A percentile compares a stretch with the other conserved stretches of the same genome.
These are phyloP conservation scores for Euphorbia corollata DNA, from an alignment of 441 rosid genomes.

Conservation along the genomic window DNA sequence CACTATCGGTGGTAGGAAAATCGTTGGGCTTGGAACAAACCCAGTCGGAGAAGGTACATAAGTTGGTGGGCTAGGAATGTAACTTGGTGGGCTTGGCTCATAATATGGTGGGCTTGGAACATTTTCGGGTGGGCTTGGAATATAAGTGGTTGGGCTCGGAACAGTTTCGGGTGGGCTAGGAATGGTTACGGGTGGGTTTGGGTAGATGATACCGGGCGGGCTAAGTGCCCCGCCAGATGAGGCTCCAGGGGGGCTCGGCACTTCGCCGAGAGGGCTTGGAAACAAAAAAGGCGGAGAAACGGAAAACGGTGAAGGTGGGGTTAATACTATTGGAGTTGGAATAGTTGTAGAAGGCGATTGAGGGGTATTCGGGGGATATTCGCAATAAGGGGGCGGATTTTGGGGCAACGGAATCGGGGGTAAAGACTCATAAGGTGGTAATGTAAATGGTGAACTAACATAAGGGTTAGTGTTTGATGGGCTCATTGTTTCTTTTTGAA, in stretches of 20 bases:
- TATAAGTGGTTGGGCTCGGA: conserved; percentile 20
- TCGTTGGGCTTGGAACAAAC: conserved; percentile 38
- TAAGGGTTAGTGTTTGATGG: conserved; percentile 40
- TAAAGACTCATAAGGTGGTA: conserved; percentile 57
- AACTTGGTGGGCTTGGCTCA: conserved; percentile 38
- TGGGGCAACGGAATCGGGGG: conserved; percentile 44
- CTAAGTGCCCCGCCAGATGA: conserved; percentile 20
- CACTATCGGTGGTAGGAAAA: conserved; percentile 58
- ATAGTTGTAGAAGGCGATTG: conserved; percentile 27
- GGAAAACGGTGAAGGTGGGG: conserved; percentile 21
- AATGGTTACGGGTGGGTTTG: conserved; percentile 21
- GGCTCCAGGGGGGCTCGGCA: conserved; percentile 34
- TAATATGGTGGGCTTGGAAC: conserved; percentile 39
- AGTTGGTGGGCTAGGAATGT: conserved; percentile 33
- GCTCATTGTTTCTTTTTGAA: conserved; percentile 29
- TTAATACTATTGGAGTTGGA: conserved; percentile 24
- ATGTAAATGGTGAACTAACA: conserved; percentile 51
- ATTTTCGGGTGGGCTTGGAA: conserved; percentile 40
- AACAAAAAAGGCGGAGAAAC: conserved; percentile 24
- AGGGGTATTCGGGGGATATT: conserved; percentile 51
- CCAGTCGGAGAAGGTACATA: conserved; percentile 37
- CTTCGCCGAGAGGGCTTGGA: conserved; percentile 26
- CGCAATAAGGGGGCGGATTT: conserved; percentile 56
- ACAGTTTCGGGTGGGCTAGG: conserved; percentile 26
- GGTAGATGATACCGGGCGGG: conserved; percentile 24